These are phyloP conservation scores for Candida anglica DNA, from an alignment of 805 yeast species.

Conservation along the genomic window DNA sequence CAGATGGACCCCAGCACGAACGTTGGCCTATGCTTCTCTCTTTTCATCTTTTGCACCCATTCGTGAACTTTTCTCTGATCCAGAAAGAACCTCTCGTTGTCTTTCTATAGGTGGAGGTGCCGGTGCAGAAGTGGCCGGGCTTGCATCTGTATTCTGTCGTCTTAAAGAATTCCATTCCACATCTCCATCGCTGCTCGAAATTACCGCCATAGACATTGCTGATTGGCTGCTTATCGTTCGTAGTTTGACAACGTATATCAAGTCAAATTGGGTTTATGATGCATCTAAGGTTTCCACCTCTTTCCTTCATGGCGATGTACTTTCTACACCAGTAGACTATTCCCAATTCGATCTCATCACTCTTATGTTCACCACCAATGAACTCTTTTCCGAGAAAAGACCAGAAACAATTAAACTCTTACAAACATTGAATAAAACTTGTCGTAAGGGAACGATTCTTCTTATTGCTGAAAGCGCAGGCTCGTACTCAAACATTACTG, in stretches of 20 bases:
- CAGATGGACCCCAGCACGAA: conserved; percentile 84
- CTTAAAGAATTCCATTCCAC: conserved; percentile 31
- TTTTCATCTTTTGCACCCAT: conserved; percentile 50
- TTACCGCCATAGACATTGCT: conserved; percentile 71
- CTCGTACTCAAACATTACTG: conserved; percentile 73
- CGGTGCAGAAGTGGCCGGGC: conserved; percentile 70
- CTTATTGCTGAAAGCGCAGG: conserved; percentile 87
- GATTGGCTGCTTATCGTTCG: conserved; percentile 62
- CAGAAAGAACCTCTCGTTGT: conserved; percentile 31
- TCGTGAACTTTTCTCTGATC: conserved; percentile 29
- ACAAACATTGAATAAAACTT: conserved; percentile 45
- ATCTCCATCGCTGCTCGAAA: conserved; percentile 30
- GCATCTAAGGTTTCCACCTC: conserved; percentile 21
- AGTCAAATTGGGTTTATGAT: conserved; percentile 50
- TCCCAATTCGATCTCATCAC: conserved; percentile 52
- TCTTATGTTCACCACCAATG: conserved; percentile 81
- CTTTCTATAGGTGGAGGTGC: conserved; percentile 88
- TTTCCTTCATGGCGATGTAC: conserved; percentile 29
- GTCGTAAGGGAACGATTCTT: conserved; percentile 55
- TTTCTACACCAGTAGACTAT: conserved; percentile 11
- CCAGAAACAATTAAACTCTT: conserved; percentile 57
- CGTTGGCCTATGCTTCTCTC: conserved; percentile 68
- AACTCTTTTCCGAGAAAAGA: conserved; percentile 68
- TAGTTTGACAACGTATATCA: conserved; percentile 41
- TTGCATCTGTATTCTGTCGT: conserved; percentile 54